A percentile compares a stretch with the other conserved stretches of the same genome.
These are phyloP conservation scores for Aspergillus steynii DNA, from an alignment of 495 filamentous ascomycete species.

Conservation along the genomic window DNA sequence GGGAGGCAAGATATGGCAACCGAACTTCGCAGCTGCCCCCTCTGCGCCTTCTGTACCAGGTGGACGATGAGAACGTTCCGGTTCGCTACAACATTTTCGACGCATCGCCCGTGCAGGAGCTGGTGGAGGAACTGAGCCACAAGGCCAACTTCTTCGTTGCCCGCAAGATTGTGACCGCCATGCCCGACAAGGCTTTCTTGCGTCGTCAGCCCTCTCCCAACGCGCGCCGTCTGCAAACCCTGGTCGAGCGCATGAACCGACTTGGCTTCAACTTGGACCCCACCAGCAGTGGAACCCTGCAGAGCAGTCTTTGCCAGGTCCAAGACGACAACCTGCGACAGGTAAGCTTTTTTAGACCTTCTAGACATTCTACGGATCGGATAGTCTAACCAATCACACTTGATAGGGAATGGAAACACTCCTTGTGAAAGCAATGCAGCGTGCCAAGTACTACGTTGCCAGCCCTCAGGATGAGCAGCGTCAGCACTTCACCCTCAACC, in stretches of 20 bases:
- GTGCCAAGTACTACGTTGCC: conserved; percentile 90
- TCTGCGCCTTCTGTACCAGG: conserved; percentile 83
- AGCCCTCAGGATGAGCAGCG: conserved; percentile 71
- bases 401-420: conserved; percentile 89
- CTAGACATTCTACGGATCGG: no score
- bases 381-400: neutral
- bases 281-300: conserved; percentile 83
- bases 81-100: conserved; percentile 96
- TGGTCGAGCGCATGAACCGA: conserved; percentile 89
- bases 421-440: conserved; percentile 89
- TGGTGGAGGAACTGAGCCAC: conserved; percentile 91
- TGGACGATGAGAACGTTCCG: conserved; percentile 98
- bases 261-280: conserved; percentile 87
- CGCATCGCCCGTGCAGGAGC: conserved; percentile 82
- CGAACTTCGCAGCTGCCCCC: conserved; percentile 75
- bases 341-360: conserved; percentile 31
- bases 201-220: conserved; percentile 85
- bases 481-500: conserved; percentile 87
- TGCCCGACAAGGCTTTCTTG: conserved; percentile 91
- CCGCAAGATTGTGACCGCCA: conserved; percentile 71
- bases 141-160: conserved; percentile 89
- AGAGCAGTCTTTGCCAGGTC: conserved; percentile 90
- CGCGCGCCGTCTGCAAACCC: conserved; percentile 80
- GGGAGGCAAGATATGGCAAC: conserved; percentile 79
- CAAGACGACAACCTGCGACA: conserved; percentile 85